These are phyloP conservation scores for Cryptococcus deneoformans DNA, from an alignment of 1,284 basidiomycete species.

Conservation along the genomic window DNA sequence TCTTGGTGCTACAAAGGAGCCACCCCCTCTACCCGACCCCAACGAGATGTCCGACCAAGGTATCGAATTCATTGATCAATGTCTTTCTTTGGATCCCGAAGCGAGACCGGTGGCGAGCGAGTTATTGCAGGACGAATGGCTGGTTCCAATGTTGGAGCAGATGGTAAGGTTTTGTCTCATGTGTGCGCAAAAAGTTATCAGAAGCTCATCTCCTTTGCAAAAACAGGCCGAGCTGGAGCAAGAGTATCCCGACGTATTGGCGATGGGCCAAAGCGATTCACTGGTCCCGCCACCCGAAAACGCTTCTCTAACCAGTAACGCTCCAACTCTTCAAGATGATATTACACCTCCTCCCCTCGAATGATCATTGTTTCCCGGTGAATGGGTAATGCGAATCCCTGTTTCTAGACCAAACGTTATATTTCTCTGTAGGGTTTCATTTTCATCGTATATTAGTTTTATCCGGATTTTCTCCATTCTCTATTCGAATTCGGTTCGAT, in stretches of 20 bases:
- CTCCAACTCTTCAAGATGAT: conserved; percentile 4
- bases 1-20: conserved; percentile 94
- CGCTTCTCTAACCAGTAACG: conserved; percentile 5
- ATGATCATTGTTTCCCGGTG: background rate
- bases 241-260: conserved; percentile 14
- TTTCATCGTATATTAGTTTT: too few relatives aligned
- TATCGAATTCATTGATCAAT: conserved; percentile 91
- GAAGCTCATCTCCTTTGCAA: background rate
- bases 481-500: too few relatives aligned
- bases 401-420: too few relatives aligned
- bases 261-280: conserved; percentile 1
- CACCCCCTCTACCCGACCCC: conserved; percentile 90
- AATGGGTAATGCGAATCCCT: background rate
- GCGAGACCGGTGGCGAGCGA: conserved; percentile 80
- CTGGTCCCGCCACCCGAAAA: conserved; percentile 10
- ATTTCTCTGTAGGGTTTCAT: too few relatives aligned
- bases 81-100: conserved; percentile 83
- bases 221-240: conserved; percentile 11
- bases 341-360: conserved; percentile 5
- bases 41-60: conserved; percentile 85
- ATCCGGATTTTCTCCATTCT: too few relatives aligned
- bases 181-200: background rate
- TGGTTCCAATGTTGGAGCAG: conserved; percentile 52
- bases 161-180: conserved; percentile 18
- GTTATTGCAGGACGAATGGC: conserved; percentile 88